Percentiles rank a stretch among this genome's conserved stretches.
Evolutionary conservation across 2,329 filamentous ascomycete species (phyloP).

Genomic region (Beauveria brongniartii): DNA sequence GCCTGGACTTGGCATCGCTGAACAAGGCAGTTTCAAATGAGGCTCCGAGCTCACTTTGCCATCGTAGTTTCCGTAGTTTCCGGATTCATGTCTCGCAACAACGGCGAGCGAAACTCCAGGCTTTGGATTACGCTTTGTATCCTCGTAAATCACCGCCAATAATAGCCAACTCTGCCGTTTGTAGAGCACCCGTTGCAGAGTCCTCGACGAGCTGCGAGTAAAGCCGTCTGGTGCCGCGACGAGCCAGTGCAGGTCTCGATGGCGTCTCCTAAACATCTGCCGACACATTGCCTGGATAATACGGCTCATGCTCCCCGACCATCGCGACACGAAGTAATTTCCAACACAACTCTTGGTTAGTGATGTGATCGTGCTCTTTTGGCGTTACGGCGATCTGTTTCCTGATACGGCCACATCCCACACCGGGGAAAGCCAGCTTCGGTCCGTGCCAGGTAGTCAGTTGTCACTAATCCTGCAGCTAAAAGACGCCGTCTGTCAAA

Average conservation of each 20-base stretch:
- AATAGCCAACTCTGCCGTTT: too few relatives aligned
- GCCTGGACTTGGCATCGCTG: not conserved
- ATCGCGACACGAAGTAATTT: not conserved
- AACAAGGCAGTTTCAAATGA: not conserved
- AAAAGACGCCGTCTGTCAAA: not conserved
- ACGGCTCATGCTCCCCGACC: too few relatives aligned
- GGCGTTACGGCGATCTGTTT: not conserved
- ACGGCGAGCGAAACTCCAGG: too few relatives aligned
- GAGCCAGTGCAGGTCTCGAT: too few relatives aligned
- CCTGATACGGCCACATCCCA: not conserved
- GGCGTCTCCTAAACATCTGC: too few relatives aligned
- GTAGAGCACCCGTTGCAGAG: too few relatives aligned
- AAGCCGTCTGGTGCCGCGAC: too few relatives aligned
- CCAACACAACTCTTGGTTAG: not conserved
- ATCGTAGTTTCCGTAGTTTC: not conserved
- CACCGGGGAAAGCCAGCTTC: not conserved
- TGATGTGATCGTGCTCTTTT: not conserved
- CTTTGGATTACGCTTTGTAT: too few relatives aligned
- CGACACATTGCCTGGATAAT: too few relatives aligned
- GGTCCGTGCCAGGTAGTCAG: not conserved
- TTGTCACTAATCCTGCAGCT: not conserved
- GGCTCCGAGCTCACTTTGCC: not conserved
- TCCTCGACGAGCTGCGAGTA: too few relatives aligned
- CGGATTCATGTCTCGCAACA: not conserved
- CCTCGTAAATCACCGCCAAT: too few relatives aligned